A percentile compares a stretch with the other conserved stretches of the same genome.
These are phyloP conservation scores for Cladophialophora psammophila DNA, from an alignment of 2,329 filamentous ascomycete species.

Conservation along the genomic window DNA sequence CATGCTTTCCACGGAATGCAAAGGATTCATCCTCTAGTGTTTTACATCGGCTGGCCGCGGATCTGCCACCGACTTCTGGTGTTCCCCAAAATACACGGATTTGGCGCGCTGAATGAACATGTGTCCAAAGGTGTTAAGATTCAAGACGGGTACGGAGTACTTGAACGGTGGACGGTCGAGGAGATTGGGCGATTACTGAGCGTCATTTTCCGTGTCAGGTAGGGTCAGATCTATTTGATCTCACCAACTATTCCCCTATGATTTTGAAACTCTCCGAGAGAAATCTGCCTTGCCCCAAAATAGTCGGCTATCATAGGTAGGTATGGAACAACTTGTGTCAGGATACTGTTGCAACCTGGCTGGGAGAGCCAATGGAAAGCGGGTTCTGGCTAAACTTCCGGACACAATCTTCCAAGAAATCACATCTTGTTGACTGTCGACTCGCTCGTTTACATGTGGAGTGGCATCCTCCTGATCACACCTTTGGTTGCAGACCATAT, in stretches of 20 bases:
- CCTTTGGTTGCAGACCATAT: too few relatives aligned
- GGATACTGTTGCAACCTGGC: too few relatives aligned
- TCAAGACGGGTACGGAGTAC: too few relatives aligned
- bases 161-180: too few relatives aligned
- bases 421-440: not conserved
- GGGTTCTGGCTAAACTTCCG: not conserved
- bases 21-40: too few relatives aligned
- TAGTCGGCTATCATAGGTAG: not conserved
- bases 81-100: too few relatives aligned
- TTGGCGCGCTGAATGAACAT: too few relatives aligned
- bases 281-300: slow-evolving; percentile 3
- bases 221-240: not conserved
- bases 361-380: not conserved
- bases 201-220: not conserved
- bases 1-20: too few relatives aligned
- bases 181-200: too few relatives aligned
- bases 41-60: too few relatives aligned
- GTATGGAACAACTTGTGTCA: not conserved
- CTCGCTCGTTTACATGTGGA: not conserved
- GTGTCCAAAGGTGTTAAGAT: too few relatives aligned
- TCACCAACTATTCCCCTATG: not conserved
- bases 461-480: not conserved
- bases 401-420: not conserved
- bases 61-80: too few relatives aligned
- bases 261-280: not conserved